These are phyloP conservation scores for Vaccinium myrtillus DNA, from an alignment of 148 eudicot species.

Conservation along the genomic window DNA sequence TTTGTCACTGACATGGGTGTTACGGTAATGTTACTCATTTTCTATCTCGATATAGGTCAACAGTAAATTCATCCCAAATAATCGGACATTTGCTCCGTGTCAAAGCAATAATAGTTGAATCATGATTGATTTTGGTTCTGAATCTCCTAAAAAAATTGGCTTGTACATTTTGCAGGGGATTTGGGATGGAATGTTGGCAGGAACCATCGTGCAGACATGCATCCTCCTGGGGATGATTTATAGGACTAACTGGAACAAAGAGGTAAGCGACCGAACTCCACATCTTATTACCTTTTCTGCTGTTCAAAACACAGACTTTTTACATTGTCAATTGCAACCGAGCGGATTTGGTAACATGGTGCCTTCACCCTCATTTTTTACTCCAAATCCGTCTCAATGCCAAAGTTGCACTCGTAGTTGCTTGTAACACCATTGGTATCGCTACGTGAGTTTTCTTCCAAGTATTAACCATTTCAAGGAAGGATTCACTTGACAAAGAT, in stretches of 20 bases:
- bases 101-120: background rate
- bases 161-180: constrained; percentile 1
- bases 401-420: too few species aligned
- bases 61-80: background rate
- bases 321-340: background rate
- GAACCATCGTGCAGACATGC: constrained; percentile 13
- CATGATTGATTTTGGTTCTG: background rate
- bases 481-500: background rate
- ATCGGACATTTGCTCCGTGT: background rate
- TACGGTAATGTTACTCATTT: background rate
- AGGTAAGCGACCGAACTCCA: background rate
- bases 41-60: background rate
- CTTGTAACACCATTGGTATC: too few species aligned
- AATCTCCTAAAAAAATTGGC: background rate
- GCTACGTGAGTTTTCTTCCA: background rate
- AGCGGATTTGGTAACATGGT: background rate
- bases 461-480: background rate
- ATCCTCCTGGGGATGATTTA: constrained; percentile 18
- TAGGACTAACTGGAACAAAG: constrained; percentile 20
- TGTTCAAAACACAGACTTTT: background rate
- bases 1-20: background rate
- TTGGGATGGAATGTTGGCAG: constrained; percentile 19
- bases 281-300: background rate
- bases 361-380: background rate
- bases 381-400: background rate